Conservation (phyloP, 768 basidiomycete genomes). For the Pisolithus microcarpus region DNA sequence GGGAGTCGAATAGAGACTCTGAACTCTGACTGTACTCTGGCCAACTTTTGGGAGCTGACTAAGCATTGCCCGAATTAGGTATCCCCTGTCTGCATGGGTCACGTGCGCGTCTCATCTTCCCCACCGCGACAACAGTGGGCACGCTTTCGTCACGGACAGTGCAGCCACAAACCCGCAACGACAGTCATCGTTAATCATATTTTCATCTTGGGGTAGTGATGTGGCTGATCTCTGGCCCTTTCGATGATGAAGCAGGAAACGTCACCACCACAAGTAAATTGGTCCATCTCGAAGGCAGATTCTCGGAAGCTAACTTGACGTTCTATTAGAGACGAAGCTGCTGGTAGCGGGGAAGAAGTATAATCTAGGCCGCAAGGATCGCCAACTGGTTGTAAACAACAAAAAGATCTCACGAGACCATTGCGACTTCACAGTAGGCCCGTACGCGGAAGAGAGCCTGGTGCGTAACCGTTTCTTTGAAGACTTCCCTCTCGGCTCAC, state of each 20-base stretch:
- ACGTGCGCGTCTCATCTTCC: too few relatives aligned
- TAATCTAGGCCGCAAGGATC: conserved; percentile 50
- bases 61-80: background rate
- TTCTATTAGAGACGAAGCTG: conserved; percentile 42
- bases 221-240: conserved; percentile 52
- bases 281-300: conserved; percentile 15
- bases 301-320: background rate
- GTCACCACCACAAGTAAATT: conserved; percentile 35
- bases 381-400: conserved; percentile 44
- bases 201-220: conserved; percentile 21
- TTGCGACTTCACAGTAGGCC: conserved; percentile 49
- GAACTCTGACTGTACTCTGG: background rate
- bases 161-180: too few relatives aligned
- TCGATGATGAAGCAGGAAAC: conserved; percentile 37
- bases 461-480: conserved; percentile 35
- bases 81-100: background rate
- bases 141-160: background rate
- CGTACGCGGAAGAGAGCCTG: conserved; percentile 44
- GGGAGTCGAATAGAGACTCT: background rate
- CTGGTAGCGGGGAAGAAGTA: conserved; percentile 55
- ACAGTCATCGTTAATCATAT: background rate
- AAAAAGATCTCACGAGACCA: conserved; percentile 62
- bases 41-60: background rate
- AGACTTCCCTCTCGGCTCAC: background rate
- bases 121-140: too few relatives aligned